Conservation (phyloP, 345 rosid species). For the Pugionium dolabratum region DNA sequence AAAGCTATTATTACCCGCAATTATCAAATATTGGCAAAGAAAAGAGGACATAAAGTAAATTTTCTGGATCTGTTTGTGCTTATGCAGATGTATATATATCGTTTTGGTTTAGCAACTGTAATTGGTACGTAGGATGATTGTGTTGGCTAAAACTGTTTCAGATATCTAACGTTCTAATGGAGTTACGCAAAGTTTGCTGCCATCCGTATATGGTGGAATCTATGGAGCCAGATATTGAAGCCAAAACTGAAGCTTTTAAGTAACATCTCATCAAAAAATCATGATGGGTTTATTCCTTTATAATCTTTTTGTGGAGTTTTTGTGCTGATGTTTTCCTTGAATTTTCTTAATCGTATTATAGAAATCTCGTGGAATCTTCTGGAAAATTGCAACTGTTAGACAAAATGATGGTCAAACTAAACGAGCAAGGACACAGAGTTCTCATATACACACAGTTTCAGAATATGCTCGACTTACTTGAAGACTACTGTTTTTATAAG, state of each 20-base stretch:
- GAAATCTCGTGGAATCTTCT: slow-evolving; percentile 71
- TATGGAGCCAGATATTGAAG: slow-evolving; percentile 59
- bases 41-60: slow-evolving; percentile 71
- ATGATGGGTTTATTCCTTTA: neutral
- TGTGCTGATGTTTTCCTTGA: slow-evolving; percentile 20
- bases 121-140: slow-evolving; percentile 11
- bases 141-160: slow-evolving; percentile 40
- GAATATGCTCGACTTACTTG: slow-evolving; percentile 80
- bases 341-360: slow-evolving; percentile 32
- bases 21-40: slow-evolving; percentile 66
- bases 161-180: slow-evolving; percentile 88
- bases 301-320: neutral
- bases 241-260: slow-evolving; percentile 62
- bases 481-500: slow-evolving; percentile 70
- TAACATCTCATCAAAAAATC: slow-evolving; percentile 35
- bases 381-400: slow-evolving; percentile 82
- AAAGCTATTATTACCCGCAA: slow-evolving; percentile 79
- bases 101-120: slow-evolving; percentile 11
- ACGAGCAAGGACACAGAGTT: slow-evolving; percentile 90
- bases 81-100: neutral
- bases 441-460: slow-evolving; percentile 87
- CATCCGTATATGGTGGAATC: slow-evolving; percentile 87
- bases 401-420: slow-evolving; percentile 91
- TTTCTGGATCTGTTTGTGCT: neutral
- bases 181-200: slow-evolving; percentile 77